Evolutionary conservation across 2,329 filamentous ascomycete species (phyloP), one percentile per base, ranked within the genome.

Genomic region (Nannizziopsis barbatae): DNA sequence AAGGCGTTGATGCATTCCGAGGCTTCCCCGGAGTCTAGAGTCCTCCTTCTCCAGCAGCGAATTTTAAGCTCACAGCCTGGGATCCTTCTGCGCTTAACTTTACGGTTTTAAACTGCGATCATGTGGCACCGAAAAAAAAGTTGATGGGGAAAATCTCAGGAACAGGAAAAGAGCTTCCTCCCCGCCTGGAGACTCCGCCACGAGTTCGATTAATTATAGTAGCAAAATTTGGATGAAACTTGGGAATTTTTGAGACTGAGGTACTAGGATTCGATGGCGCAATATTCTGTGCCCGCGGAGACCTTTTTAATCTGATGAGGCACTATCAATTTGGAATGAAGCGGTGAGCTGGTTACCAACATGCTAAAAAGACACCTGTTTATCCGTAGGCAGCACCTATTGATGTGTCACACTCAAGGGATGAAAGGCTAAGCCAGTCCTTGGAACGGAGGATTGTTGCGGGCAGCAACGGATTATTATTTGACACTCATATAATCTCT

Each of bases 71-170:
- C 33, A 14, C 22, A 20, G 22, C 30, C 32, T 20, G 15, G 37
- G 37, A 31, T 40, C 33, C 45, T 40, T 35, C 20, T 33, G 18
- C 33, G 45, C 45, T 45, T 45, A 45, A 38, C 17, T 36, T 36
- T 20, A 12, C 22, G 22, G 22, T 36, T 12, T 31, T 8, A 42
- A 42, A 30, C 20, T n/a, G 11, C n/a, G 45, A 37, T 47, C 45
- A 47, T 47, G 45, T 47, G 45, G 45, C 20, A 27, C 14, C 14
- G 18, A 41, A 41, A 41, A 41, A 40, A 40, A 15, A 15, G 10
- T 11, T 20, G 6, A 41, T n/a, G 15, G 15, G 15, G 15, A 15
- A 12, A 36, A 36, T n/a, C 30, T 31, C 33, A 45, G 42, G 32
- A 45, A 45, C 33, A 17, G 9, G 33, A 42, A 42, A 42, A 30